Base-by-base conservation (phyloP, 805 yeast species). In the Sugiyamaella smithiae region DNA sequence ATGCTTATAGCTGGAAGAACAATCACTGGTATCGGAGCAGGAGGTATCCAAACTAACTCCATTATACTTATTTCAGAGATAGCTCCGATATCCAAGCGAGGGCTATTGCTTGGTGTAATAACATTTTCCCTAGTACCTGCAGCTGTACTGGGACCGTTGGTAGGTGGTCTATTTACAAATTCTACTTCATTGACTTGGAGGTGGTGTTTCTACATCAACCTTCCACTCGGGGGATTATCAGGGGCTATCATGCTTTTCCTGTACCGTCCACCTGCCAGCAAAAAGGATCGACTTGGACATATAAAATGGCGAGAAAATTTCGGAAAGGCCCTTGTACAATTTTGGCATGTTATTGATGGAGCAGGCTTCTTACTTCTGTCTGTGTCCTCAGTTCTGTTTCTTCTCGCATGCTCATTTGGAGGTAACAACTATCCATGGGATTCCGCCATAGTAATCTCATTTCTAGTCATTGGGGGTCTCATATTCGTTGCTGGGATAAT, bases 1-100 rank as follows among this genome's bases (percentile, higher is more conserved):
- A 17, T 33, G 7, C 22, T 48, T 11, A 48, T 48, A 9, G 50
- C 20, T 12, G 50, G 50, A 7, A n/a, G 87, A 60, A 79, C 76
- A 6, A 64, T 48, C 3, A 26, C 41, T 43, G 88, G 88, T 46
- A 57, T 79, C 31, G 88, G 87, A 17, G 85, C 80, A 8, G 80
- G 82, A 33, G 81, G 82, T 25, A 71, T 81, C 33, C 81, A 77
- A 57, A 65, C 80, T 1, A 65, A 76, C 63, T 73, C 70, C 5
- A 67, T 73, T 47, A 74, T 80, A 24, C 76, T 81, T 20, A 67
- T 73, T 11, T 68, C 81, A 3, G 84, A 79, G 22, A 37, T 50
- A 7, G 37, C 23, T 14, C 52, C 53, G 12, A 12, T 48, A 5
- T 9, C 26, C 24, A 28, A 25, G 16, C 32, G 53, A 17, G 49